Evolutionary conservation across 225 moss, liverwort and hornwort genomes (phyloP).

Genomic region (Sphagnum tenellum): DNA sequence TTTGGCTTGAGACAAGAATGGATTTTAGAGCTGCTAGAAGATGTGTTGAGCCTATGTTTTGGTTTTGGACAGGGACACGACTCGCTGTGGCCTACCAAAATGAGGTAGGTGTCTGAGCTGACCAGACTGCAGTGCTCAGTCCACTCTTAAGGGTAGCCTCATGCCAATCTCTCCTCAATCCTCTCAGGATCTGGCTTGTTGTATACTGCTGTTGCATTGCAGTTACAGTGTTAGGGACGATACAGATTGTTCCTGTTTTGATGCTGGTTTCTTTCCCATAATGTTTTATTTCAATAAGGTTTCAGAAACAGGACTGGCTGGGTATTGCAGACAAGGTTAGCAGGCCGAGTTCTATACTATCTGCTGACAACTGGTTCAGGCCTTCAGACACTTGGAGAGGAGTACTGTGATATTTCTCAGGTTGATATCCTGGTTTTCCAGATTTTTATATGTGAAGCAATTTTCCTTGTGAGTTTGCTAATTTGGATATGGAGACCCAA

Average conservation of each 20-base stretch:
- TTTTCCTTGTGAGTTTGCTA: no score
- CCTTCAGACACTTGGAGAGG: slow-evolving; percentile 94
- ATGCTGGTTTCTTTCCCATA: not conserved
- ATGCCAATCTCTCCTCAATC: no score
- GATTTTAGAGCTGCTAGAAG: no score
- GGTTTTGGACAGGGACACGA: slow-evolving; percentile 56
- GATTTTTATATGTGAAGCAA: no score
- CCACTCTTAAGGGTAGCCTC: no score
- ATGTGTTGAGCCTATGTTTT: slow-evolving; percentile 1
- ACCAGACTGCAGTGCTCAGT: no score
- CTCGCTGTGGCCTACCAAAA: slow-evolving; percentile 93
- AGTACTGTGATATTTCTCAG: slow-evolving; percentile 95
- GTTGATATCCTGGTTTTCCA: slow-evolving; percentile 14
- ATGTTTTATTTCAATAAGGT: not conserved
- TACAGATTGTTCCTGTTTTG: not conserved
- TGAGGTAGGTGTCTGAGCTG: slow-evolving; percentile 40
- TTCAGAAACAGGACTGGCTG: not conserved
- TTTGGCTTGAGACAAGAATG: slow-evolving; percentile 1
- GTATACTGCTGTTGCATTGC: no score
- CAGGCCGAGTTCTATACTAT: slow-evolving; percentile 90
- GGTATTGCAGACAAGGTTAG: slow-evolving; percentile 71
- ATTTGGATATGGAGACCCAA: no score
- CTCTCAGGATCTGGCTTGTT: no score
- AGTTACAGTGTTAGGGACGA: no score
- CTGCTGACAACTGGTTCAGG: slow-evolving; percentile 91